Evolutionary conservation across 805 yeast species (phyloP).

Genomic region (Debaryomyces hansenii): DNA sequence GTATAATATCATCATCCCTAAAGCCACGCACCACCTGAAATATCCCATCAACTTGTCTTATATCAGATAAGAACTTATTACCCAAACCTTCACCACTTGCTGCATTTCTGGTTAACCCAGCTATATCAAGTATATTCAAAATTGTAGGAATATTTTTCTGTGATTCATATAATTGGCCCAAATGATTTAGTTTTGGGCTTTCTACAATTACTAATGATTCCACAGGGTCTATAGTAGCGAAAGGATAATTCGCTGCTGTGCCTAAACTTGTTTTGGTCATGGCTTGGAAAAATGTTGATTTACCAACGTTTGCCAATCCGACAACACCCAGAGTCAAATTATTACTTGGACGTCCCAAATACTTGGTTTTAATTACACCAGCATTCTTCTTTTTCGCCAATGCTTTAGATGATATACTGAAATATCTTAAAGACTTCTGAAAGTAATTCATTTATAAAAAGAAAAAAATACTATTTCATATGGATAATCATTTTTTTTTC

Average conservation of each 20-base stretch:
- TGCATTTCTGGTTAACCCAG: conserved; percentile 68
- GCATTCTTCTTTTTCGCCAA: conserved; percentile 2
- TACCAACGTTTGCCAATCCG: conserved; percentile 65
- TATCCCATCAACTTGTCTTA: conserved; percentile 69
- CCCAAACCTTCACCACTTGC: conserved; percentile 69
- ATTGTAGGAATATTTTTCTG: conserved; percentile 52
- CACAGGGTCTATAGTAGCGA: conserved; percentile 76
- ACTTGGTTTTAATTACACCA: conserved; percentile 3
- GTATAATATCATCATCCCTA: conserved; percentile 63
- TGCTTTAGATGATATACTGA: background rate
- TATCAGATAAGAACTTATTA: conserved; percentile 68
- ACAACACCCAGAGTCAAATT: conserved; percentile 36
- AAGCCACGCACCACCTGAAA: conserved; percentile 70
- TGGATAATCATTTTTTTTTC: too few relatives aligned
- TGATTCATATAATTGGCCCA: conserved; percentile 50
- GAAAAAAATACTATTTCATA: too few relatives aligned
- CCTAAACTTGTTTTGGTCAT: conserved; percentile 59
- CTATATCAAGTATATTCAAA: conserved; percentile 64
- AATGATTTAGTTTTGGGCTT: conserved; percentile 47
- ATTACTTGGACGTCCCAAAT: conserved; percentile 36
- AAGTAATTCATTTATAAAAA: background rate
- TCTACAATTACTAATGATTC: conserved; percentile 59
- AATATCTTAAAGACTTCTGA: background rate
- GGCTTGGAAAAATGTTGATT: conserved; percentile 49
- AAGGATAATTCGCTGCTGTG: conserved; percentile 61